Percentiles rank a stretch among this genome's conserved stretches.
Conservation (phyloP, 805 yeast genomes). For the Metschnikowia vanudenii region DNA sequence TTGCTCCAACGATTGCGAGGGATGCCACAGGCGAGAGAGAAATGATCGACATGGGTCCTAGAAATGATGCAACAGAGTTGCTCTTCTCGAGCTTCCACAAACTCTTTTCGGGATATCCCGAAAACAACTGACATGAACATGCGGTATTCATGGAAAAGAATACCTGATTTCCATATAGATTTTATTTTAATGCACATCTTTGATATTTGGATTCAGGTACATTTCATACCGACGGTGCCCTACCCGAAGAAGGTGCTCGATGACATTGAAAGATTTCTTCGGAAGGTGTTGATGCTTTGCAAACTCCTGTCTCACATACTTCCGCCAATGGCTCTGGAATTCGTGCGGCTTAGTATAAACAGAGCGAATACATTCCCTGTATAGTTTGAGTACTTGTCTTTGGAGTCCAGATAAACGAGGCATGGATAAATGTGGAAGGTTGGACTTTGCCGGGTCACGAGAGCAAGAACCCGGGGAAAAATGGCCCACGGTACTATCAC, state of each 20-base stretch:
- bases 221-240: slow-evolving; percentile 73
- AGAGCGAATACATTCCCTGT: slow-evolving; percentile 47
- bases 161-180: neutral
- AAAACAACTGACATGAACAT: neutral
- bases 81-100: slow-evolving; percentile 50
- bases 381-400: slow-evolving; percentile 48
- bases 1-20: slow-evolving; percentile 89
- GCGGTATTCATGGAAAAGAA: neutral
- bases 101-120: slow-evolving; percentile 30
- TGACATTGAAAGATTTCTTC: slow-evolving; percentile 78
- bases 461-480: slow-evolving; percentile 7
- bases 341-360: slow-evolving; percentile 47
- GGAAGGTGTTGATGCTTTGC: slow-evolving; percentile 53
- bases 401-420: slow-evolving; percentile 45
- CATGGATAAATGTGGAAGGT: slow-evolving; percentile 20
- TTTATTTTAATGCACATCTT: slow-evolving; percentile 50
- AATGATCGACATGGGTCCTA: slow-evolving; percentile 75
- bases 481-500: neutral
- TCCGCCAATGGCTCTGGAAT: slow-evolving; percentile 42
- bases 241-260: slow-evolving; percentile 77
- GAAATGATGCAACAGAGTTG: slow-evolving; percentile 77
- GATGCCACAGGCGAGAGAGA: slow-evolving; percentile 80
- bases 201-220: slow-evolving; percentile 68
- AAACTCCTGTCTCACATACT: slow-evolving; percentile 62
- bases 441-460: slow-evolving; percentile 47